These are phyloP conservation scores for Paraconiothyrium brasiliense DNA, from an alignment of 2,329 filamentous ascomycete species.

Conservation along the genomic window DNA sequence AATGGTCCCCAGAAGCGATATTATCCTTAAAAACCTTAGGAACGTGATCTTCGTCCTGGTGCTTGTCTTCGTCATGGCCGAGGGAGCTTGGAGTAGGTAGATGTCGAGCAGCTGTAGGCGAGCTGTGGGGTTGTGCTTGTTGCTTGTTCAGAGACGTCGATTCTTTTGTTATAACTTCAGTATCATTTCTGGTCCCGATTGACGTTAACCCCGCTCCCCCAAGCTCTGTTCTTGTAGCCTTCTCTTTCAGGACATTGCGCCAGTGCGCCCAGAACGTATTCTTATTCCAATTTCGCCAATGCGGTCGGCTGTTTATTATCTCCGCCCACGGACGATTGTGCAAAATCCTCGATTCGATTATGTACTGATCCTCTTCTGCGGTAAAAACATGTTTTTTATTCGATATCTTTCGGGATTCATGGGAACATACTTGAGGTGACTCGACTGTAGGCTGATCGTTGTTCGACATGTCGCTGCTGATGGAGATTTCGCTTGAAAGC, in stretches of 20 bases:
- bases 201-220: too few relatives aligned
- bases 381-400: constrained; percentile 37
- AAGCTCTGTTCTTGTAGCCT: not conserved
- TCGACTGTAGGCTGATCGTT: not conserved
- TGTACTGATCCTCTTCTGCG: constrained; percentile 46
- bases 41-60: not conserved
- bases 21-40: not conserved
- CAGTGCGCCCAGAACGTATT: constrained; percentile 28
- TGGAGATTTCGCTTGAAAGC: not conserved
- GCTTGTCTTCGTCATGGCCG: constrained; percentile 24
- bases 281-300: constrained; percentile 33
- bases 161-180: constrained; percentile 18
- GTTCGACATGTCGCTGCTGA: not conserved
- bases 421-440: not conserved
- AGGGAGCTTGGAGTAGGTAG: constrained; percentile 43
- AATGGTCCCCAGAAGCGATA: constrained; percentile 32
- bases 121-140: constrained; percentile 1
- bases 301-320: constrained; percentile 29
- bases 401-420: not conserved
- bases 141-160: not conserved
- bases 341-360: constrained; percentile 42
- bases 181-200: not conserved
- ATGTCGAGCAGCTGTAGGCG: constrained; percentile 25
- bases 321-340: constrained; percentile 37
- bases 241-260: constrained; percentile 23